Conservation (phyloP, 768 basidiomycete genomes). For the Lactifluus volemus region DNA sequence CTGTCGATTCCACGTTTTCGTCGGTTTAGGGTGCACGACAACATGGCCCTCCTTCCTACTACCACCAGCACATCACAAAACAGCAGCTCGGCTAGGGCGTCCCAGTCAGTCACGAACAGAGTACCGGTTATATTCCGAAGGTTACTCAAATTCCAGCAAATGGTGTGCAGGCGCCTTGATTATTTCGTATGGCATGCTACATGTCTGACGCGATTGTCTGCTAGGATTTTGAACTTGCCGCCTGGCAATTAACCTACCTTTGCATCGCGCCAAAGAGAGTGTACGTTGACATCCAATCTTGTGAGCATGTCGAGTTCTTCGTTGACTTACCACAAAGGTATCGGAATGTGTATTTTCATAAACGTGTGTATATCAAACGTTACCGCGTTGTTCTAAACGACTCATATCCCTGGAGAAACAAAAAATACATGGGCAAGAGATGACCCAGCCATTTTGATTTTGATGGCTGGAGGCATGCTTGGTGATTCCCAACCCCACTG, state of each 20-base stretch:
- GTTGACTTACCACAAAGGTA: conserved; percentile 42
- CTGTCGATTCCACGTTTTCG: conserved; percentile 20
- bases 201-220: background rate
- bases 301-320: conserved; percentile 6
- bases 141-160: conserved; percentile 75
- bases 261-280: conserved; percentile 90
- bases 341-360: conserved; percentile 96
- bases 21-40: conserved; percentile 15
- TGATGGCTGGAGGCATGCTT: conserved; percentile 70
- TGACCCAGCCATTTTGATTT: conserved; percentile 89
- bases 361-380: conserved; percentile 48
- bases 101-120: conserved; percentile 37
- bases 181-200: background rate
- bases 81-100: conserved; percentile 12
- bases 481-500: conserved; percentile 36
- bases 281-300: conserved; percentile 35
- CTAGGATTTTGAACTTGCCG: conserved; percentile 94
- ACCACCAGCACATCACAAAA: conserved; percentile 19
- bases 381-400: background rate
- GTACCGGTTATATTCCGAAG: conserved; percentile 76
- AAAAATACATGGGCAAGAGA: conserved; percentile 98
- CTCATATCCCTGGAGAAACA: conserved; percentile 51
- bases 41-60: conserved; percentile 25
- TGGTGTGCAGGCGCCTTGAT: conserved; percentile 41
- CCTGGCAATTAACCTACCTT: conserved; percentile 92